These are phyloP conservation scores for Mycena rosella DNA, from an alignment of 768 basidiomycete genomes.

Conservation along the genomic window DNA sequence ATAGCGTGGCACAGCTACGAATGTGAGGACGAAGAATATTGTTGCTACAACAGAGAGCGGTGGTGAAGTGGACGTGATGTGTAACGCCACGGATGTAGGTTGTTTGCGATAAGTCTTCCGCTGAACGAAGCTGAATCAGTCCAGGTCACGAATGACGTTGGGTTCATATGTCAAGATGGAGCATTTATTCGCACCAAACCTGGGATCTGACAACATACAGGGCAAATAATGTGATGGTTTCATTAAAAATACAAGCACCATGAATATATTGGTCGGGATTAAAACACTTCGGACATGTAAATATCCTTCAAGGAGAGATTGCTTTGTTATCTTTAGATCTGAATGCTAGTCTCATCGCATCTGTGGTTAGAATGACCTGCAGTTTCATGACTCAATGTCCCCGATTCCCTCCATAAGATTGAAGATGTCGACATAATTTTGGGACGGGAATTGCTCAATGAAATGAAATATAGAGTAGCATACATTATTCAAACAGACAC, in stretches of 20 bases:
- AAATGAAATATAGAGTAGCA: too few relatives aligned
- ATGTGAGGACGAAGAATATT: slow-evolving; percentile 29
- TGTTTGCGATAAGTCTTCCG: slow-evolving; percentile 16
- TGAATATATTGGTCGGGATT: not conserved
- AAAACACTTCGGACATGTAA: too few relatives aligned
- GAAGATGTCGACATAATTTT: too few relatives aligned
- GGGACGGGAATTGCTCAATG: too few relatives aligned
- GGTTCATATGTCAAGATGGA: slow-evolving; percentile 29
- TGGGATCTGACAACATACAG: slow-evolving; percentile 16
- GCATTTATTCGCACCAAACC: slow-evolving; percentile 23
- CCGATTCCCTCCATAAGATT: too few relatives aligned
- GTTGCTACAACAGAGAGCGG: slow-evolving; percentile 26
- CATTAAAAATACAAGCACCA: slow-evolving; percentile 5
- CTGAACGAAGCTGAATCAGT: slow-evolving; percentile 22
- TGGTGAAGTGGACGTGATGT: slow-evolving; percentile 26
- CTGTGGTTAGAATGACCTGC: too few relatives aligned
- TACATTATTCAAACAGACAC: too few relatives aligned
- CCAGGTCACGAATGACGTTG: slow-evolving; percentile 29
- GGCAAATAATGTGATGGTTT: slow-evolving; percentile 22
- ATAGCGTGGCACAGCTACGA: slow-evolving; percentile 24
- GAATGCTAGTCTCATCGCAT: too few relatives aligned
- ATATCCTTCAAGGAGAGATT: too few relatives aligned
- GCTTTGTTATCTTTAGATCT: too few relatives aligned
- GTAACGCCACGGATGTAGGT: slow-evolving; percentile 22
- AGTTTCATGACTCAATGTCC: too few relatives aligned